Conservation (phyloP, 805 yeast genomes). For the Metschnikowia amazonensis region DNA sequence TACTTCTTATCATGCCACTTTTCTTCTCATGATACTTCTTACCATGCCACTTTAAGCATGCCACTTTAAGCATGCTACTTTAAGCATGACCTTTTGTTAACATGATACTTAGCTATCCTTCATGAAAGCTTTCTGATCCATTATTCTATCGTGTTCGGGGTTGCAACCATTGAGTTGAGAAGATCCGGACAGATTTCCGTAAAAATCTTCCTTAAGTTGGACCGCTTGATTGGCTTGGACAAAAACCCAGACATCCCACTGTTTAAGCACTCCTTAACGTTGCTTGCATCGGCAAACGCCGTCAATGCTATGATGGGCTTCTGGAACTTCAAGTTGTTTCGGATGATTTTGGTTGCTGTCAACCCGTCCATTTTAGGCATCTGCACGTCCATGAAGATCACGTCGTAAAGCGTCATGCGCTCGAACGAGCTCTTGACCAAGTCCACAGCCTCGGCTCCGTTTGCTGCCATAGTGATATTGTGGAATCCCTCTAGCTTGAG, state of each 20-base stretch:
- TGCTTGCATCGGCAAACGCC: slow-evolving; percentile 91
- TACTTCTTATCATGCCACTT: no score
- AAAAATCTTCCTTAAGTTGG: slow-evolving; percentile 57
- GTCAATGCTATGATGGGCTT: slow-evolving; percentile 91
- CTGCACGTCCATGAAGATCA: slow-evolving; percentile 95
- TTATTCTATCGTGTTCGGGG: slow-evolving; percentile 22
- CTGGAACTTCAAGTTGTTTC: slow-evolving; percentile 54
- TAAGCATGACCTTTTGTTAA: no score
- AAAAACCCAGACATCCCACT: slow-evolving; percentile 94
- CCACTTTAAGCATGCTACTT: no score
- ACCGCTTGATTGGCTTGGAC: slow-evolving; percentile 80
- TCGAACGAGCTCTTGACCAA: slow-evolving; percentile 49
- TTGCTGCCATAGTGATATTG: slow-evolving; percentile 74
- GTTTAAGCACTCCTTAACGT: slow-evolving; percentile 76
- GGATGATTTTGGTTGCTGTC: slow-evolving; percentile 70
- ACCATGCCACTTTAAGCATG: no score
- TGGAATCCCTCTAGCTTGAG: slow-evolving; percentile 74
- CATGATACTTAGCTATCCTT: no score
- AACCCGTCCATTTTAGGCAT: slow-evolving; percentile 95
- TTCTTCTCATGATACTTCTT: no score
- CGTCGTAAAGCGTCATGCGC: slow-evolving; percentile 48
- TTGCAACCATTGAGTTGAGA: slow-evolving; percentile 30
- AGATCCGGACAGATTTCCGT: slow-evolving; percentile 41
- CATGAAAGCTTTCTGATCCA: no score
- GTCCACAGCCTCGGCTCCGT: slow-evolving; percentile 86